Percentiles rank a stretch among this genome's conserved stretches.
Conservation (phyloP, 2,329 filamentous ascomycete species). For the Onygenales sp. region DNA sequence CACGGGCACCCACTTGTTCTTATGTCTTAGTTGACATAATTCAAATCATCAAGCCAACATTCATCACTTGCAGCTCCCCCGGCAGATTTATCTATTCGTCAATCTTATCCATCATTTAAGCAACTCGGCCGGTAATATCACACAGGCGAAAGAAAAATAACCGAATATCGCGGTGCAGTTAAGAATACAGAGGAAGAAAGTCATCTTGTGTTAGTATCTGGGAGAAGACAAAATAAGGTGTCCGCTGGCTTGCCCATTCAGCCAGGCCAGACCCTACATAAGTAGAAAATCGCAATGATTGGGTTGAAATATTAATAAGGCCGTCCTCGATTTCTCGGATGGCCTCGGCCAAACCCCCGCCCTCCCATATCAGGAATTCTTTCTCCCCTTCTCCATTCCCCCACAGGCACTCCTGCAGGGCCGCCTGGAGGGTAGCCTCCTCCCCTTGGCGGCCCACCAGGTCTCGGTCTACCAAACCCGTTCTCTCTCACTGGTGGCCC, state of each 20-base stretch:
- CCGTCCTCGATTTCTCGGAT: constrained; percentile 28
- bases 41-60: not conserved
- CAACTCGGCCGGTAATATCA: no score
- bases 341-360: constrained; percentile 30
- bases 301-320: constrained; percentile 21
- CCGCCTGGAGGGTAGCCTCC: constrained; percentile 27
- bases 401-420: constrained; percentile 31
- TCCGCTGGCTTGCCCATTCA: no score
- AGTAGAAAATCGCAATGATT: no score
- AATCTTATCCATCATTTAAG: not conserved
- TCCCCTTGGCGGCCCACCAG: constrained; percentile 31
- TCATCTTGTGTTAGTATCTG: no score
- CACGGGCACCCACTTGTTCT: not conserved
- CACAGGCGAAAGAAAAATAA: not conserved
- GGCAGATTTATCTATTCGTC: not conserved
- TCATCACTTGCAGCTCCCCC: not conserved
- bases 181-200: not conserved
- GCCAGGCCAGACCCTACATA: no score
- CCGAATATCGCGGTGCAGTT: not conserved
- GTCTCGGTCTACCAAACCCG: constrained; percentile 33
- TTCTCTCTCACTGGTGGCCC: constrained; percentile 28
- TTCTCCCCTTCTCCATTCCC: constrained; percentile 42
- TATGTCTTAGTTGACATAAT: not conserved
- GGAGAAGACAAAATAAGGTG: no score
- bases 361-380: constrained; percentile 32